Evolutionary conservation across 345 rosid genomes (phyloP), one percentile per base, ranked within the genome.

Genomic region (Salix suchowensis): DNA sequence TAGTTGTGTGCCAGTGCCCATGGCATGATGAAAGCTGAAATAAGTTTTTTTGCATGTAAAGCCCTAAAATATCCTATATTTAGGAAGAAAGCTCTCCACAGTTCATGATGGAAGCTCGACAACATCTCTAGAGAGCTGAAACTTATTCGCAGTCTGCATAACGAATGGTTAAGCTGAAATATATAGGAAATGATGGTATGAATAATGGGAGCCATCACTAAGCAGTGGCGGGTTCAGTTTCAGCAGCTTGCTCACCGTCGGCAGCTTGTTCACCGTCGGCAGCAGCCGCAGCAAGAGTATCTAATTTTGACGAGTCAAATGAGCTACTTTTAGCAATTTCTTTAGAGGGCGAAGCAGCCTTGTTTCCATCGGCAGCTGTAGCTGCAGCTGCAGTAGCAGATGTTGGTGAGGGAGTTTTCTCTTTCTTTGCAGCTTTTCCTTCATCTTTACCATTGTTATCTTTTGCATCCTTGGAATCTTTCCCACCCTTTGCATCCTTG

Each of bases 321-420:
- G 74, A 86, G 52, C 28, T 79, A 65, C 78, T 30, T 0, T 50
- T 65, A 1, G 80, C 50, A 3, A 76, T 79, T 11, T 77, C 84
- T 81, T 86, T 87, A 32, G 86, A 79, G 42, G 85, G 88, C 9
- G 86, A 77, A 2, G 78, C 78, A 21, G 80, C 80, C 46, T 76
- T 76, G 65, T 74, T 84, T 71, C 24, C 76, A 7, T 48, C 84
- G 23, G 74, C 34, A 70, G 76, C n/a, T 11, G 32, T 83, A 37
- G 82, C 74, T 11, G 32, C 84, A 37, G 82, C 74, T 0, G 77
- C 83, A 1, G 36, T 6, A 4, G 40, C 46, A 24, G 69, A n/a
- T 32, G 24, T 73, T 4, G 54, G 54, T 7, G 67, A 8, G 2
- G 65, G 62, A 55, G 62, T 10, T 12, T 37, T 40, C 15, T 24